Percentiles rank a stretch among this genome's conserved stretches.
Conservation (phyloP, 164 flowering plant genomes). For the Euptelea pleiosperma region DNA sequence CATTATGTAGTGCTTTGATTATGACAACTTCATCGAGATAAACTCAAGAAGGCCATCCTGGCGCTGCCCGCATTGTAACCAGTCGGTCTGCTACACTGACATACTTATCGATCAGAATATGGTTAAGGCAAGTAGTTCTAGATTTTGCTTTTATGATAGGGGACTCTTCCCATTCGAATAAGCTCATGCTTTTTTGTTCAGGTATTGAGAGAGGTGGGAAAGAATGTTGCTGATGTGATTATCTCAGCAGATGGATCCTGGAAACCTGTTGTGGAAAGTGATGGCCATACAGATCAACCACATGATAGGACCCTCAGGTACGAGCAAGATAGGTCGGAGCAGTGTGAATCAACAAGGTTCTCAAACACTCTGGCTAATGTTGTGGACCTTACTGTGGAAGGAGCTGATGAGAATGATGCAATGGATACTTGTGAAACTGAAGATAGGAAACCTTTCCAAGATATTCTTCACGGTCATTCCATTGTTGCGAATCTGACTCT, state of each 20-base stretch:
- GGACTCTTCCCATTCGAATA: not conserved
- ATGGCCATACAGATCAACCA: constrained; percentile 24
- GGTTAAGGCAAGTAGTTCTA: constrained; percentile 50
- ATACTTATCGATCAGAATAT: constrained; percentile 67
- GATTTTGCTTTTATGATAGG: not conserved
- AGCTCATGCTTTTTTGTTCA: constrained; percentile 19
- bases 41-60: constrained; percentile 75
- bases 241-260: constrained; percentile 79
- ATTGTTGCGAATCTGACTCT: constrained; percentile 4
- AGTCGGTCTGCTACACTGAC: constrained; percentile 53
- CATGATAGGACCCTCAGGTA: constrained; percentile 9
- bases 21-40: constrained; percentile 57
- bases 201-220: constrained; percentile 65
- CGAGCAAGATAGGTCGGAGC: constrained; percentile 28
- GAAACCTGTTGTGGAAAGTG: constrained; percentile 41
- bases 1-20: constrained; percentile 71
- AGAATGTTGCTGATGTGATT: constrained; percentile 49
- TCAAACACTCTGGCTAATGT: constrained; percentile 20
- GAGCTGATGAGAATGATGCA: constrained; percentile 30
- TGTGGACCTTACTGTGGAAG: constrained; percentile 56
- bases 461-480: constrained; percentile 14
- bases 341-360: constrained; percentile 13
- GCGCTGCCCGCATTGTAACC: constrained; percentile 96
- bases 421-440: constrained; percentile 25
- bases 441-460: constrained; percentile 52